Base-by-base conservation (phyloP, 176 grass and related monocot genomes). In the Leersia perrieri region DNA sequence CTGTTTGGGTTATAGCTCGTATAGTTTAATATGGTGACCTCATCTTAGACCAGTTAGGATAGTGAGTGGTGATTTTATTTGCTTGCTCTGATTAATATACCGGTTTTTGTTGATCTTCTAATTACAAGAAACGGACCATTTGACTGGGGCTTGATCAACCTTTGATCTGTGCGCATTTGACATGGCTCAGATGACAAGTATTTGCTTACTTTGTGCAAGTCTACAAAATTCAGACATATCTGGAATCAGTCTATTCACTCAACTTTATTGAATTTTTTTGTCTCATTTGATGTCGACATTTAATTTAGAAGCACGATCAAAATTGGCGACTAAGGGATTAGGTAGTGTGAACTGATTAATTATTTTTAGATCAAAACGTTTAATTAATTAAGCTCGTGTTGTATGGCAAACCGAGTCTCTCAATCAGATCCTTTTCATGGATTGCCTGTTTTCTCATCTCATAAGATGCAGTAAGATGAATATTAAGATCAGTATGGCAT, bases 241-340 rank as follows among this genome's bases (percentile, higher is more conserved):
- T 81, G 51, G 60, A 72, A 61, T 35, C 35, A 26, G 26, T 44
- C 11, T 35, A 5, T 38, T 68, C 8, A 8, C 16, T 41, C 29
- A 25, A 42, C 18, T 23, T 7, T 23, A 28, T 0, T 72, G 58
- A n/a, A 1, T 12, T 79, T 58, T 68, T 79, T 58, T 68, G 53
- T 65, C 20, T 41, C 80, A 16, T 74, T 58, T 77, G 35, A 63
- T 53, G 32, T 53, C 71, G 74, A 51, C 55, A 30, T 28, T 76
- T 60, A 13, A 62, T 35, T 30, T 78, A 49, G 18, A 13, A 11
- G 18, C 28, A 5, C 29, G 26, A 35, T 29, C 31, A 36, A 65
- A 76, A 5, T 68, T 33, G 49, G 68, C 30, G 49, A 69, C 29
- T 76, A 12, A 51, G 42, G 33, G 11, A 47, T 81, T 69, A 26